Evolutionary conservation across 164 flowering plant genomes (phyloP).

Genomic region (Platanus orientalis): DNA sequence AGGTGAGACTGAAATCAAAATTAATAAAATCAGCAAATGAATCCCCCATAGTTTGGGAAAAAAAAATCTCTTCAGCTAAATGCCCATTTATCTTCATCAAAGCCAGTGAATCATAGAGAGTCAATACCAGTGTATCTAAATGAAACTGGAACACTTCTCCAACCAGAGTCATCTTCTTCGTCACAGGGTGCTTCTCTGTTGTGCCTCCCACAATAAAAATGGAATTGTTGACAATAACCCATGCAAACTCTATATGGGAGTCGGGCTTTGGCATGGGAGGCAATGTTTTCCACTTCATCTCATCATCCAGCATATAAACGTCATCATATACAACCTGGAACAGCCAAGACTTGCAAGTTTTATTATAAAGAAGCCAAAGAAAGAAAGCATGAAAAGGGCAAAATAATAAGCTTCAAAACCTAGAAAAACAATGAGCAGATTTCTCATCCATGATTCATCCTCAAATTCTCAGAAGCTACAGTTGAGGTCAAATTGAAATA

Average conservation of each 20-base stretch:
- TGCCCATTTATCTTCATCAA: neutral
- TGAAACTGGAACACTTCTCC: slow-evolving; percentile 79
- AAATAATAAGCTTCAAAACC: too few relatives aligned
- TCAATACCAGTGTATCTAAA: slow-evolving; percentile 55
- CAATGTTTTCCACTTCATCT: slow-evolving; percentile 73
- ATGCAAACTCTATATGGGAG: slow-evolving; percentile 90
- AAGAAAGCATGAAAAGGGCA: neutral
- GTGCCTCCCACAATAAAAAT: slow-evolving; percentile 80
- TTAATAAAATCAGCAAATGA: neutral
- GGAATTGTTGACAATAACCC: slow-evolving; percentile 79
- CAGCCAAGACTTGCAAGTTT: neutral
- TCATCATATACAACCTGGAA: slow-evolving; percentile 67
- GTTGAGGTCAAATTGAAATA: neutral
- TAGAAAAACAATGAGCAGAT: neutral
- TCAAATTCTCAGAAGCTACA: neutral
- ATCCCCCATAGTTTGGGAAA: neutral
- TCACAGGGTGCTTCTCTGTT: slow-evolving; percentile 86
- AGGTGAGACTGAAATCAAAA: neutral
- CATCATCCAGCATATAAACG: slow-evolving; percentile 85
- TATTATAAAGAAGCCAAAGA: neutral
- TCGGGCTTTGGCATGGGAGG: slow-evolving; percentile 92
- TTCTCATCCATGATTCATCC: neutral
- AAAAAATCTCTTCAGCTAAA: neutral
- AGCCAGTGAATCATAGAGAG: neutral
- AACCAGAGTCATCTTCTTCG: slow-evolving; percentile 71